Evolutionary conservation across 2,329 filamentous ascomycete genomes (phyloP), one percentile per base, ranked within the genome.

Genomic region (Fusarium brachygibbosum): DNA sequence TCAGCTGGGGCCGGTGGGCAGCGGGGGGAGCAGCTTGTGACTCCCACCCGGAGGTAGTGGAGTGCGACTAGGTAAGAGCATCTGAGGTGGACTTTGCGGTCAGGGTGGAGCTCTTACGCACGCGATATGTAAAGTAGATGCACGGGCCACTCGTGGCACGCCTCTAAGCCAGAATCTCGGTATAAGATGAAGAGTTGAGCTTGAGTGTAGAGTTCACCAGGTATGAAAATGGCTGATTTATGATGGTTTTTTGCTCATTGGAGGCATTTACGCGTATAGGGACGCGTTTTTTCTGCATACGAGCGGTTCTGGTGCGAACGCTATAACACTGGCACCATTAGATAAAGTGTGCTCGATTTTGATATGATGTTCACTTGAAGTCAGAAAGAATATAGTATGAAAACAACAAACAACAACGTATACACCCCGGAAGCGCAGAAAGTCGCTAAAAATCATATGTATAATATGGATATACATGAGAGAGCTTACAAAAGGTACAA

Each of bases 1-100:
- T 70, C 68, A 70, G 68, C 68, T 70, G 68, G 68, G 68, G 68
- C 68, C 63, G 54, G 67, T 54, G 42, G 45, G 16, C 41, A 58
- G 66, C 53, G 63, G 58, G 63, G 58, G 37, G 45, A 58, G 34
- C 49, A 41, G 59, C 63, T 70, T 70, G 68, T 70, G 68, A 70
- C 68, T 68, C 59, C 19, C 45, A 63, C 37, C 55, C 21, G 29
- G 46, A 53, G 41, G 21, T 31, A 19, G 34, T 57, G 52, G 54
- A 51, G 53, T 48, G 31, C 29, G 32, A 25, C 38, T 21, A 11
- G 38, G 38, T 10, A 14, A 38, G 11, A 49, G 29, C 34, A 45
- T 50, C 54, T 69, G 38, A 61, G 45, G 54, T 49, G 19, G 54
- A 37, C 35, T 58, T 49, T 16, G 13, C 45, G 44, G 49, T 42